These are phyloP conservation scores for Climacium dendroides DNA, from an alignment of 225 moss, liverwort and hornwort genomes.

Conservation along the genomic window DNA sequence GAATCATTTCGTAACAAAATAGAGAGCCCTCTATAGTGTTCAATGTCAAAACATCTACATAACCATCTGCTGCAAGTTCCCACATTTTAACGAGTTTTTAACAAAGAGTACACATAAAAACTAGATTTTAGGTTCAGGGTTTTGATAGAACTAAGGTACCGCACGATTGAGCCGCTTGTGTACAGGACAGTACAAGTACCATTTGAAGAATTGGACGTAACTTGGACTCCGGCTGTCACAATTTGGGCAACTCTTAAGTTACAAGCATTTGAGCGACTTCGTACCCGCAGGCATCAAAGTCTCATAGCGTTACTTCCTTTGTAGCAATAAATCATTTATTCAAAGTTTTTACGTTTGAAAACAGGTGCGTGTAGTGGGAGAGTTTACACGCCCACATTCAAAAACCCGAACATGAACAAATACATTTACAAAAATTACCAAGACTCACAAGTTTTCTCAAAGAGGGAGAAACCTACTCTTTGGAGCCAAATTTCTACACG, in stretches of 20 bases:
- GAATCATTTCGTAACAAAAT: too few relatives aligned
- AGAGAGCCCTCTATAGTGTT: too few relatives aligned
- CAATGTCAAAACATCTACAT: too few relatives aligned
- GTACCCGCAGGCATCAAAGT: background rate
- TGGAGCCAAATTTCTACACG: constrained; percentile 1
- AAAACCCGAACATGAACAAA: background rate
- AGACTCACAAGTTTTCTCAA: background rate
- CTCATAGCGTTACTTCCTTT: background rate
- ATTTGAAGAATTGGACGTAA: background rate
- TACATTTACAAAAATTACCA: constrained; percentile 7
- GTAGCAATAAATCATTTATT: background rate
- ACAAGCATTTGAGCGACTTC: background rate
- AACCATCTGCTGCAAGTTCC: too few relatives aligned
- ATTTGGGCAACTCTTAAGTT: background rate
- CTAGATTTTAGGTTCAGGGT: background rate
- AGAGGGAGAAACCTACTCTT: background rate
- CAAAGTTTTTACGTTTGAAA: background rate
- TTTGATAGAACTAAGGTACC: background rate
- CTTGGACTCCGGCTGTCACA: background rate
- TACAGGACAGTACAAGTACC: background rate
- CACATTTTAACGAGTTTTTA: background rate
- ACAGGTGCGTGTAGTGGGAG: background rate
- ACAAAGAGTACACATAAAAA: background rate
- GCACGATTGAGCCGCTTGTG: background rate
- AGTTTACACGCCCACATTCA: background rate